These are phyloP conservation scores for Mycena olivaceomarginata DNA, from an alignment of 768 basidiomycete species.

Conservation along the genomic window DNA sequence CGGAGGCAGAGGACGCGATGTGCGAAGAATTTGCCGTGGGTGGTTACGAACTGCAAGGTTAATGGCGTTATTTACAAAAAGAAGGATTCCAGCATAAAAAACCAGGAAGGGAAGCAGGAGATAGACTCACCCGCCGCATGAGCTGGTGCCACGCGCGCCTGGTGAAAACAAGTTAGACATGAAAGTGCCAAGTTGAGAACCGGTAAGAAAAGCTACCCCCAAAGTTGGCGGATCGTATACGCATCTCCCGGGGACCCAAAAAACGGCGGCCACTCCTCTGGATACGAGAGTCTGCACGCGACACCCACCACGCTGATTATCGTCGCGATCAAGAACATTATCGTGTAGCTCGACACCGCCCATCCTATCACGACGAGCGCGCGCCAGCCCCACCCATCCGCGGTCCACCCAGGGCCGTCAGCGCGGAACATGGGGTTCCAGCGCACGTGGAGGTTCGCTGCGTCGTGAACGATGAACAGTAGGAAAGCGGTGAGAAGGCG, in stretches of 20 bases:
- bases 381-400: slow-evolving; percentile 21
- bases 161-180: background rate
- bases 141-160: slow-evolving; percentile 39
- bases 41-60: too few species aligned
- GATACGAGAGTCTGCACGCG: slow-evolving; percentile 50
- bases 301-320: slow-evolving; percentile 50
- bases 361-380: slow-evolving; percentile 39
- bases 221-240: slow-evolving; percentile 62
- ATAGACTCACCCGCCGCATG: slow-evolving; percentile 28
- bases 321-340: slow-evolving; percentile 6
- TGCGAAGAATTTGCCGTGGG: too few species aligned
- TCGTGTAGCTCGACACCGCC: slow-evolving; percentile 16
- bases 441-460: slow-evolving; percentile 40
- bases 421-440: slow-evolving; percentile 42
- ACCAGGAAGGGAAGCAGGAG: too few species aligned
- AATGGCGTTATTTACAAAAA: too few species aligned
- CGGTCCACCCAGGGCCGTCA: background rate
- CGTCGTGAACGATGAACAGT: slow-evolving; percentile 50
- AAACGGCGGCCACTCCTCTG: slow-evolving; percentile 61
- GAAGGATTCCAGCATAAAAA: too few species aligned
- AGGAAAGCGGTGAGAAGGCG: slow-evolving; percentile 36
- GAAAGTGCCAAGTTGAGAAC: too few species aligned
- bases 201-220: slow-evolving; percentile 55
- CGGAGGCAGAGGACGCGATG: slow-evolving; percentile 32
- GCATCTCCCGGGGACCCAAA: slow-evolving; percentile 57